Percentiles rank a stretch among this genome's conserved stretches.
These are phyloP conservation scores for Penicillium olsonii DNA, from an alignment of 2,329 filamentous ascomycete species.

Conservation along the genomic window DNA sequence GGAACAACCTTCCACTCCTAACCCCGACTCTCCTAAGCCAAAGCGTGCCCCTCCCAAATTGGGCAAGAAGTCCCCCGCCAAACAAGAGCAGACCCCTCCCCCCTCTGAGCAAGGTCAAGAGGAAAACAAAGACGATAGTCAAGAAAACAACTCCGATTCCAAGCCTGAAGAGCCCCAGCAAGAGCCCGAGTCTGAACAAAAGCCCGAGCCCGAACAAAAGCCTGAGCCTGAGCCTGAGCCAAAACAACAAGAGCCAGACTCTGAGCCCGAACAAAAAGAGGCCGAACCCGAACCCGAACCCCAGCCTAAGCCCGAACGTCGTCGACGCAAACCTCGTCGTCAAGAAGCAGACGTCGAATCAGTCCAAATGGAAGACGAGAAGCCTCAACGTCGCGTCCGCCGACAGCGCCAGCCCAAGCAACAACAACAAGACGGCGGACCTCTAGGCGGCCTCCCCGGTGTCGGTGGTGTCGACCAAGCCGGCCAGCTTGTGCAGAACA, in stretches of 20 bases:
- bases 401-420: conserved; percentile 52
- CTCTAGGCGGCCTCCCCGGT: conserved; percentile 45
- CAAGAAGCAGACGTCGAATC: conserved; percentile 54
- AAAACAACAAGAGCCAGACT: conserved; percentile 17
- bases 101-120: conserved; percentile 24
- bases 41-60: conserved; percentile 33
- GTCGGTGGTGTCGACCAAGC: conserved; percentile 58
- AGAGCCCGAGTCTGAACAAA: conserved; percentile 36
- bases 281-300: conserved; percentile 37
- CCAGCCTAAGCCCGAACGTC: conserved; percentile 48
- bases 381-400: conserved; percentile 35
- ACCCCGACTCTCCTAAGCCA: conserved; percentile 24
- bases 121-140: conserved; percentile 18
- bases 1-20: conserved; percentile 21
- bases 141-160: conserved; percentile 9
- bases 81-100: conserved; percentile 29
- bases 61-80: conserved; percentile 30
- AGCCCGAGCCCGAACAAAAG: conserved; percentile 22
- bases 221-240: conserved; percentile 32
- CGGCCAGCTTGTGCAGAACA: conserved; percentile 55
- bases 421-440: conserved; percentile 43
- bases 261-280: conserved; percentile 19
- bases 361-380: conserved; percentile 51
- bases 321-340: conserved; percentile 20
- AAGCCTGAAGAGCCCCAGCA: conserved; percentile 35